Evolutionary conservation across 108 stramenopile genomes (phyloP).

Genomic region (Nannochloropsis gaditana): DNA sequence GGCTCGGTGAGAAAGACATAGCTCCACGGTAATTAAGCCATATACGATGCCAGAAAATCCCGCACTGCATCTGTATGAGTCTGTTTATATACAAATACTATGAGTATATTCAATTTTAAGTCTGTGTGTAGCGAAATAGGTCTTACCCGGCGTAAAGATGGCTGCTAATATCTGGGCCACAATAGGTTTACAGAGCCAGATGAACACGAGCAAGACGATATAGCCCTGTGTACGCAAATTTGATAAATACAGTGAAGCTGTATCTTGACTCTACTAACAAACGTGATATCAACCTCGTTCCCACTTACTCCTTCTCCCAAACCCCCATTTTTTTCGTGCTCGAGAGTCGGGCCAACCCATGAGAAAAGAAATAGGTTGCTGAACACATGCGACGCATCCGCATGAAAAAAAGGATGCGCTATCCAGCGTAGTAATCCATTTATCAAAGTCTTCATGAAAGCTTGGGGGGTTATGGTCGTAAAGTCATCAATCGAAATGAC

Average conservation of each 20-base stretch:
- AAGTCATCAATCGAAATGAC: background rate
- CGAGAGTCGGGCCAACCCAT: constrained; percentile 16
- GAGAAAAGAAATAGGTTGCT: background rate
- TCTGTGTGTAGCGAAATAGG: no score
- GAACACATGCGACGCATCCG: background rate
- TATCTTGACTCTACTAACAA: no score
- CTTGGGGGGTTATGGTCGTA: background rate
- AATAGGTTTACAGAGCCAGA: background rate
- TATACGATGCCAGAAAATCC: background rate
- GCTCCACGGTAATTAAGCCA: background rate
- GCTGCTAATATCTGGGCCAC: background rate
- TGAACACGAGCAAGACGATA: background rate
- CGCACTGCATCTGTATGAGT: background rate
- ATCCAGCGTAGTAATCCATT: background rate
- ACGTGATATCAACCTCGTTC: background rate
- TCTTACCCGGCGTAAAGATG: background rate
- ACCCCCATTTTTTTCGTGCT: background rate
- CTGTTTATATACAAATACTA: background rate
- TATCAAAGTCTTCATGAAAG: background rate
- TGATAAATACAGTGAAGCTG: no score
- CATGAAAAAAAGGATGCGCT: background rate
- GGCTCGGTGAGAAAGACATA: constrained; percentile 7
- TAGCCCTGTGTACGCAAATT: background rate
- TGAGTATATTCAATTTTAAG: no score
- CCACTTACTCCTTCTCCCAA: constrained; percentile 6